These are phyloP conservation scores for Arachis hypogaea DNA, from an alignment of 306 rosid species.

Conservation along the genomic window DNA sequence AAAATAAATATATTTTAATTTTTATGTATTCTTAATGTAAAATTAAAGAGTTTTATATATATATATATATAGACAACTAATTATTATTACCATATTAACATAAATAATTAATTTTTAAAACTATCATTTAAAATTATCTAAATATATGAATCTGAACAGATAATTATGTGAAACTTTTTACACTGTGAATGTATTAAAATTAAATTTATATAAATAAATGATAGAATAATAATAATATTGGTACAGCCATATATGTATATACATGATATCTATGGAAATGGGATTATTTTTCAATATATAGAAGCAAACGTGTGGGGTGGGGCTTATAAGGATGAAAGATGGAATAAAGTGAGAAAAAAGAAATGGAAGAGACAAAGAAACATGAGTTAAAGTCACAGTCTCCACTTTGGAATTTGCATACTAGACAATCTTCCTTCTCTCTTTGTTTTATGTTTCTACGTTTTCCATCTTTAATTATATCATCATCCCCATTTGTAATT, in stretches of 20 bases:
- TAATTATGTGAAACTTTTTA: no score
- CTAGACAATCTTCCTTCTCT: conserved; percentile 46
- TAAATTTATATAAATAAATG: not conserved
- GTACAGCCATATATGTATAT: conserved; percentile 31
- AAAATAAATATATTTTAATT: no score
- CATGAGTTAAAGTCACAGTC: conserved; percentile 48
- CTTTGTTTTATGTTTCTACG: conserved; percentile 34
- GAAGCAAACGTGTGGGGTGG: conserved; percentile 42
- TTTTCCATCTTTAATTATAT: conserved; percentile 39
- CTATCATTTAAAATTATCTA: no score
- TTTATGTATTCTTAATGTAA: no score
- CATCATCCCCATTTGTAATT: conserved; percentile 9
- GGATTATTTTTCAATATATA: conserved; percentile 23
- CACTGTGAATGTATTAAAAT: no score
- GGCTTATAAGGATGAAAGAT: conserved; percentile 36
- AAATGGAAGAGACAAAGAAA: conserved; percentile 49
- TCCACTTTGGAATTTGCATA: conserved; percentile 47
- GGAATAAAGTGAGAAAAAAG: conserved; percentile 40
- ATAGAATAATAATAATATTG: not conserved
- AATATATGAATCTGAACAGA: no score
- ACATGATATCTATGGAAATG: conserved; percentile 15
- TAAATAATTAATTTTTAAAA: no score
- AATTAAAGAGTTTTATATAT: no score
- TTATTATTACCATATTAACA: no score
- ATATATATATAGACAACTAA: no score